Percentiles rank a stretch among this genome's conserved stretches.
phyloP scores from a whole-genome alignment of 768 basidiomycete genomes.

The Lactifluus piperatus region DNA sequence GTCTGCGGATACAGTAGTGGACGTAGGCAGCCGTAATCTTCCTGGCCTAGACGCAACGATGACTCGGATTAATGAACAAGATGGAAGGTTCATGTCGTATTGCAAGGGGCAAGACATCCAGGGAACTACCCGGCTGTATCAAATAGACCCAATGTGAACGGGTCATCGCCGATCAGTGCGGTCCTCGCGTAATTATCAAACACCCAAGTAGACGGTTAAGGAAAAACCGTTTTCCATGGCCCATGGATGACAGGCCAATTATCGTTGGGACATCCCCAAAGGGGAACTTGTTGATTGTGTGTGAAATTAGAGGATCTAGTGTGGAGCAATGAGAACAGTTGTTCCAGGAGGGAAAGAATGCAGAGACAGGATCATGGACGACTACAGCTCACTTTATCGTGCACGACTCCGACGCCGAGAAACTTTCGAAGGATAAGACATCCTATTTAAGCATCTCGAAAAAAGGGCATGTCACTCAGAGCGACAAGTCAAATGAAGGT shows the following conservation, averaged over 20 bases:
- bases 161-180: constrained; percentile 99
- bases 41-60: constrained; percentile 60
- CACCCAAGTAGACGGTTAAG: constrained; percentile 41
- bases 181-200: constrained; percentile 99
- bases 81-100: not conserved
- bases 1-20: constrained; percentile 99
- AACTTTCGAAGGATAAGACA: constrained; percentile 10
- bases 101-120: not conserved
- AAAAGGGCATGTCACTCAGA: not conserved
- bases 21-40: constrained; percentile 98
- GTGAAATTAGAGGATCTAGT: constrained; percentile 89
- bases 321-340: not conserved
- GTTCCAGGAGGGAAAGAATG: not conserved
- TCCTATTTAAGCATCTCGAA: not conserved
- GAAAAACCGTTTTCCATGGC: constrained; percentile 18
- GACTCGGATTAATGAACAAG: constrained; percentile 12
- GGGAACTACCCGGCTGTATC: constrained; percentile 89
- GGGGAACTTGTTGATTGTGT: constrained; percentile 97
- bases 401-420: constrained; percentile 57
- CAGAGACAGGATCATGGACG: constrained; percentile 84
- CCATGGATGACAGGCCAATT: constrained; percentile 30
- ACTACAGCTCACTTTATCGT: constrained; percentile 98
- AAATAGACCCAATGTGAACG: constrained; percentile 95
- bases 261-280: constrained; percentile 99
- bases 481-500: not conserved